phyloP scores from a whole-genome alignment of 148 eudicot genomes.

The Cornus controversa region DNA sequence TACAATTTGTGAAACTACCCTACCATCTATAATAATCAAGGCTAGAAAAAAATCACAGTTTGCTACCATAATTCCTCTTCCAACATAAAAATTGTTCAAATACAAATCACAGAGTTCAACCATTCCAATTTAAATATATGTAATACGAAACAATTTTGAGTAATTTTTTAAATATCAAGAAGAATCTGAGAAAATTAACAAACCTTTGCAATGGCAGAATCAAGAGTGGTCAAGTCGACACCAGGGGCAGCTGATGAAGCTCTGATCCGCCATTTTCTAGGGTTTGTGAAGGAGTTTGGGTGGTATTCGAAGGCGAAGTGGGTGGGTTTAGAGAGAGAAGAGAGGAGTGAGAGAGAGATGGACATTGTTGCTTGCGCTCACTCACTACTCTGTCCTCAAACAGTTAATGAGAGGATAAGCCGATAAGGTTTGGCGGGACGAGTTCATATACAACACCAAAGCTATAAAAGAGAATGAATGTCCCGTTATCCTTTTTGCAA shows the following conservation, averaged over 20 bases:
- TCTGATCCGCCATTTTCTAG: conserved; percentile 32
- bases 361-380: conserved; percentile 17
- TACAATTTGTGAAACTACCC: neutral
- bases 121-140: neutral
- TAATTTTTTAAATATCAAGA: neutral
- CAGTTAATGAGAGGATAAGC: conserved; percentile 5
- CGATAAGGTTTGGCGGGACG: conserved; percentile 26
- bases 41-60: too few species aligned
- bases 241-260: conserved; percentile 63
- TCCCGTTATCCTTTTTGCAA: too few species aligned
- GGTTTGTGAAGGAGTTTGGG: conserved; percentile 6
- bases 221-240: conserved; percentile 59
- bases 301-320: conserved; percentile 12
- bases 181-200: conserved; percentile 4
- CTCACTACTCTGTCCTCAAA: too few species aligned
- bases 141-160: too few species aligned
- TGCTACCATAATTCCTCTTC: too few species aligned
- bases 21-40: neutral
- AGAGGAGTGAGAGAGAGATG: conserved; percentile 15
- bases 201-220: conserved; percentile 72
- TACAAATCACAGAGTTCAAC: neutral
- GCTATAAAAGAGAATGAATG: too few species aligned
- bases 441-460: neutral
- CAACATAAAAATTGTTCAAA: neutral
- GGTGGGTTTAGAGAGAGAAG: conserved; percentile 19